Evolutionary conservation across 2,329 filamentous ascomycete genomes (phyloP).

Genomic region (Pseudophaeomoniella oleicola): DNA sequence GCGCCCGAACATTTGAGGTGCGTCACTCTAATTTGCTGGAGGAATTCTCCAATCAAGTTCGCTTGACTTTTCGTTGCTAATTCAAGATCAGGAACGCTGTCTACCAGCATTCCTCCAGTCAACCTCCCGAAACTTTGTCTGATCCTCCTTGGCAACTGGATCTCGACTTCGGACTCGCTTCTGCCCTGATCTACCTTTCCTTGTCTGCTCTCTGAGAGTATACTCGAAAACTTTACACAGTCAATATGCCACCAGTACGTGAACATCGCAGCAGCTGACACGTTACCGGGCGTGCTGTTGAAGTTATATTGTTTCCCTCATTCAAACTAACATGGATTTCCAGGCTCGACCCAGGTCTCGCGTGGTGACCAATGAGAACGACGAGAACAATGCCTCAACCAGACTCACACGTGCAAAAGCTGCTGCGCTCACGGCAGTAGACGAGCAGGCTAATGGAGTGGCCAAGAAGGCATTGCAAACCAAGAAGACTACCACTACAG

Average conservation of each 20-base stretch:
- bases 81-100: background rate
- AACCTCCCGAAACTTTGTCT: background rate
- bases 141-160: background rate
- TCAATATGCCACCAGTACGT: conserved; percentile 14
- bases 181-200: conserved; percentile 4
- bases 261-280: too few species aligned
- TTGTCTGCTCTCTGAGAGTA: conserved; percentile 1
- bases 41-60: background rate
- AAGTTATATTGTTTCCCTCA: too few species aligned
- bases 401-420: conserved; percentile 89
- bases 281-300: too few species aligned
- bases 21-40: background rate
- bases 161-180: background rate
- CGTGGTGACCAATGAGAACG: conserved; percentile 78
- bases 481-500: conserved; percentile 47
- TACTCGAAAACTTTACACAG: conserved; percentile 4
- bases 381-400: conserved; percentile 69
- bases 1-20: background rate
- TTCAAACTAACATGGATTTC: conserved; percentile 25
- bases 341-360: conserved; percentile 61
- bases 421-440: conserved; percentile 43
- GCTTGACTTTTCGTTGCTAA: background rate
- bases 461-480: conserved; percentile 51
- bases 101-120: background rate
- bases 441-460: conserved; percentile 43